Evolutionary conservation across 495 filamentous ascomycete genomes (phyloP).

Genomic region (Neurospora tetrasperma): DNA sequence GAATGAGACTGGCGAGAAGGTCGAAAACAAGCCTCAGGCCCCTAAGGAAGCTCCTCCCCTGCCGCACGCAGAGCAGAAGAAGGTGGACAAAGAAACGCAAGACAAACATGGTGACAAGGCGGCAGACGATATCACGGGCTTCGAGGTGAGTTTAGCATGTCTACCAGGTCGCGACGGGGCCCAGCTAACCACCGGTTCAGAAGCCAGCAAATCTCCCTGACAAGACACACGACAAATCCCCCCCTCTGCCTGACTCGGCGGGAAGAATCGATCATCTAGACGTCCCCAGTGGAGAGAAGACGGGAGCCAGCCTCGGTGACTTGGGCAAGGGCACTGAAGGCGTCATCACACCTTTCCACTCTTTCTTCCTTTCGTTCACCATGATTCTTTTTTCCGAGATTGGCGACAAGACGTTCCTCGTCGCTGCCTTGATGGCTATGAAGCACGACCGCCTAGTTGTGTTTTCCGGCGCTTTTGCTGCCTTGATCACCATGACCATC

Average conservation of each 20-base stretch:
- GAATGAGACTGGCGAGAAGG: slow-evolving; percentile 45
- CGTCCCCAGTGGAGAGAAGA: slow-evolving; percentile 41
- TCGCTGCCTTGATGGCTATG: slow-evolving; percentile 98
- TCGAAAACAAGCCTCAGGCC: slow-evolving; percentile 64
- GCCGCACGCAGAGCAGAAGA: slow-evolving; percentile 67
- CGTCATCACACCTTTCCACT: slow-evolving; percentile 78
- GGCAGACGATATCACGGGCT: slow-evolving; percentile 41
- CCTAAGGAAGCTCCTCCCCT: slow-evolving; percentile 79
- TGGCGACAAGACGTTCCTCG: slow-evolving; percentile 96
- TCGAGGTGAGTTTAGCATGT: slow-evolving; percentile 47
- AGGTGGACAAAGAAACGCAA: slow-evolving; percentile 35
- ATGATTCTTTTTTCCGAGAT: slow-evolving; percentile 98
- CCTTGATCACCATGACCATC: slow-evolving; percentile 86
- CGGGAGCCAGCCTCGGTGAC: slow-evolving; percentile 17
- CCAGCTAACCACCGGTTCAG: slow-evolving; percentile 32
- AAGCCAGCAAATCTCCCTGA: slow-evolving; percentile 75
- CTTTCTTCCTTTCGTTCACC: slow-evolving; percentile 80
- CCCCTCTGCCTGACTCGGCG: slow-evolving; percentile 55
- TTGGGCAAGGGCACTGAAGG: slow-evolving; percentile 42
- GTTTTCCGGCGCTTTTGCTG: slow-evolving; percentile 87
- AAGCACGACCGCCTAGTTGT: slow-evolving; percentile 88
- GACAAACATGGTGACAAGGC: slow-evolving; percentile 20
- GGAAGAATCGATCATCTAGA: slow-evolving; percentile 56
- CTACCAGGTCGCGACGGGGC: background rate
- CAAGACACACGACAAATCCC: slow-evolving; percentile 68